Evolutionary conservation across 805 yeast genomes (phyloP).

Genomic region (Grigorovia transvaalensis): DNA sequence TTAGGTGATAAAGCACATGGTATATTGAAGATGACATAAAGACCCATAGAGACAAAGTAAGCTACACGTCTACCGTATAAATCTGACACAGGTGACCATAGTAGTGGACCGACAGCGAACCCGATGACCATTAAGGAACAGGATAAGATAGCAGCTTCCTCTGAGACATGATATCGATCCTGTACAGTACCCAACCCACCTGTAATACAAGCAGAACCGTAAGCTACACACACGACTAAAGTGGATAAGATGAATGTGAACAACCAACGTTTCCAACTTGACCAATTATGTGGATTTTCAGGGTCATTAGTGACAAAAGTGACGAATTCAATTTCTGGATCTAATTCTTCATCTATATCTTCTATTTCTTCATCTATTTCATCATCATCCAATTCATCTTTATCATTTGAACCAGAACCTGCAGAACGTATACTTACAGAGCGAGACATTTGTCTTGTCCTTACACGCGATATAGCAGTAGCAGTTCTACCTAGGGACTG

Average conservation of each 20-base stretch:
- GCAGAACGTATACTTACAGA: constrained; percentile 1
- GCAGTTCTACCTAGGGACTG: constrained; percentile 52
- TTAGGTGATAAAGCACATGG: constrained; percentile 82
- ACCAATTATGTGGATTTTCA: constrained; percentile 87
- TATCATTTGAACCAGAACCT: constrained; percentile 6
- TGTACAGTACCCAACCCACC: constrained; percentile 68
- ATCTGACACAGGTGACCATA: constrained; percentile 87
- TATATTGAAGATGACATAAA: constrained; percentile 70
- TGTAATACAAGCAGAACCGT: constrained; percentile 84
- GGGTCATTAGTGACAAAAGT: constrained; percentile 75
- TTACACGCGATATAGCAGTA: constrained; percentile 28
- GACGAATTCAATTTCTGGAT: constrained; percentile 71
- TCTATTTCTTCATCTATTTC: constrained; percentile 13
- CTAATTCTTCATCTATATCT: constrained; percentile 28
- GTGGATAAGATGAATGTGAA: constrained; percentile 61
- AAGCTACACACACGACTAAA: constrained; percentile 81
- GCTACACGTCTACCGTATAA: constrained; percentile 79
- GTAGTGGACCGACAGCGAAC: constrained; percentile 73
- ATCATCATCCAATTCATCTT: constrained; percentile 7
- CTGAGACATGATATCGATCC: constrained; percentile 57
- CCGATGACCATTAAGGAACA: constrained; percentile 87
- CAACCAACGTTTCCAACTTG: constrained; percentile 40
- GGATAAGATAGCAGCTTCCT: constrained; percentile 68
- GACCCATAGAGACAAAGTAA: constrained; percentile 61
- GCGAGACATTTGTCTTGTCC: constrained; percentile 28